phyloP scores from a whole-genome alignment of 176 grass and related monocot genomes.

The Themeda triandra region DNA sequence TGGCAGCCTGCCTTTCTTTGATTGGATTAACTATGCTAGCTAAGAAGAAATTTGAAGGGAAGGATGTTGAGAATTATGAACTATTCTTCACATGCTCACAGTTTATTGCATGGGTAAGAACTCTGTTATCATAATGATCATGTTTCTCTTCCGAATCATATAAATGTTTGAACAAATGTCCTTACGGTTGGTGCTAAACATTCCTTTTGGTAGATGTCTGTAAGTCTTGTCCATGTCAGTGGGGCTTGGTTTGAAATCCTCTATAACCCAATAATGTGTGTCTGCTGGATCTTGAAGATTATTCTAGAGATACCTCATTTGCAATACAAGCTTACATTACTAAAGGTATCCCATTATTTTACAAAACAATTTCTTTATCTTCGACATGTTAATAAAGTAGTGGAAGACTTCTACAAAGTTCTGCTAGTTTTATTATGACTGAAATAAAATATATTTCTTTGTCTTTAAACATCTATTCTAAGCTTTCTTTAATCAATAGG shows the following conservation, averaged over 20 bases:
- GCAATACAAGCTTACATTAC: constrained; percentile 50
- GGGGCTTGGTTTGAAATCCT: constrained; percentile 61
- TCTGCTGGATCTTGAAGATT: constrained; percentile 83
- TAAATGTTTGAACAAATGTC: not conserved
- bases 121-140: not conserved
- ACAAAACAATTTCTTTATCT: not conserved
- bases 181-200: constrained; percentile 9
- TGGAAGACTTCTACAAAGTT: not conserved
- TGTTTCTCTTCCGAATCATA: not conserved
- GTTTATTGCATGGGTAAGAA: constrained; percentile 74
- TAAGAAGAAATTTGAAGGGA: constrained; percentile 38
- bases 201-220: constrained; percentile 42
- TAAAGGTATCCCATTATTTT: constrained; percentile 55
- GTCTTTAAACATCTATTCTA: not conserved
- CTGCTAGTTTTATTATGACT: not conserved
- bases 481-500: constrained; percentile 33
- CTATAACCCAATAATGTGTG: constrained; percentile 62
- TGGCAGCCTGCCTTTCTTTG: constrained; percentile 57
- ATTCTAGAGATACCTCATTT: constrained; percentile 80
- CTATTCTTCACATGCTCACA: constrained; percentile 53
- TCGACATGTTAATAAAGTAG: not conserved
- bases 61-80: constrained; percentile 42
- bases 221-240: constrained; percentile 32
- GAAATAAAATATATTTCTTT: not conserved
- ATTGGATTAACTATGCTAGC: constrained; percentile 38